Evolutionary conservation across 352 stramenopile genomes (phyloP).

Genomic region (Pythium chondricola): DNA sequence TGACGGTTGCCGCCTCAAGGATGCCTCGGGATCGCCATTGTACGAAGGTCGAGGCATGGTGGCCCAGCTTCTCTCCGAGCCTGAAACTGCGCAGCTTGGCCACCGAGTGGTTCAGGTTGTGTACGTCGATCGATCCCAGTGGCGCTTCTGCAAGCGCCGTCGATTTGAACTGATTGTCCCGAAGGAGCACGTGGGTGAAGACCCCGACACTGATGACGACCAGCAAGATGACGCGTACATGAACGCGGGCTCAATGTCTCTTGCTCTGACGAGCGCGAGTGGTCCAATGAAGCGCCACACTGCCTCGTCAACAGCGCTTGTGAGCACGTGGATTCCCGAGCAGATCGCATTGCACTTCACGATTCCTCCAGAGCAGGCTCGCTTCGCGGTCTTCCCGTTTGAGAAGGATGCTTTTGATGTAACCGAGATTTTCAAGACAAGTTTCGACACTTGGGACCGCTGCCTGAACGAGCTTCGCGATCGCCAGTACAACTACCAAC

Average conservation of each 20-base stretch:
- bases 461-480: slow-evolving; percentile 15
- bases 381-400: slow-evolving; percentile 53
- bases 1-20: slow-evolving; percentile 48
- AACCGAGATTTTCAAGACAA: slow-evolving; percentile 45
- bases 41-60: slow-evolving; percentile 78
- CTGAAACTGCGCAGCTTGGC: slow-evolving; percentile 32
- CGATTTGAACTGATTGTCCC: slow-evolving; percentile 54
- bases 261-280: slow-evolving; percentile 4
- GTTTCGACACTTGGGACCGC: slow-evolving; percentile 23
- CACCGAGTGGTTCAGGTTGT: slow-evolving; percentile 66
- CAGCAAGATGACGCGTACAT: slow-evolving; percentile 8
- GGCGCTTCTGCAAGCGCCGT: slow-evolving; percentile 52
- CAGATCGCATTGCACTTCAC: slow-evolving; percentile 24
- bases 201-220: slow-evolving; percentile 24
- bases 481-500: slow-evolving; percentile 44
- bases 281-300: slow-evolving; percentile 1
- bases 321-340: slow-evolving; percentile 15
- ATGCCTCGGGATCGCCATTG: slow-evolving; percentile 62
- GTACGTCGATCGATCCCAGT: slow-evolving; percentile 56
- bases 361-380: slow-evolving; percentile 44
- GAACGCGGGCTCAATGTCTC: slow-evolving; percentile 5
- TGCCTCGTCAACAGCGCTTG: neutral
- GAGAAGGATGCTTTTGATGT: slow-evolving; percentile 66
- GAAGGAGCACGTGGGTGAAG: slow-evolving; percentile 23
- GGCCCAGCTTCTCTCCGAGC: slow-evolving; percentile 53